A percentile compares a stretch with the other conserved stretches of the same genome.
These are phyloP conservation scores for Pelagophyceae sp. DNA, from an alignment of 352 stramenopile species.

Conservation along the genomic window DNA sequence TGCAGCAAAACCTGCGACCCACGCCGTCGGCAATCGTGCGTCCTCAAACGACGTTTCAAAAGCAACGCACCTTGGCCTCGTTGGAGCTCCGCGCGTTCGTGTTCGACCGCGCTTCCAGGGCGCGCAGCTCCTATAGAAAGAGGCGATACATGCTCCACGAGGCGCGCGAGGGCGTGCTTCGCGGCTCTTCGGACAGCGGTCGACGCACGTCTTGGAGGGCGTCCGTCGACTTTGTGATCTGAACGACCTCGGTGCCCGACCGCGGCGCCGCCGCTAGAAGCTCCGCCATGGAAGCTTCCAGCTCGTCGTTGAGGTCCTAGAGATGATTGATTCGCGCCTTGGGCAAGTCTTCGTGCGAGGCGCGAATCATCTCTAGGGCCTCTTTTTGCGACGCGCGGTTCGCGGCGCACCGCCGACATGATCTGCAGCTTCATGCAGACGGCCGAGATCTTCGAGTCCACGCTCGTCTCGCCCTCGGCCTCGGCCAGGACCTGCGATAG, in stretches of 20 bases:
- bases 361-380: too few species aligned
- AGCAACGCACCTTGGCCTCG: background rate
- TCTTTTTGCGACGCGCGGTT: too few species aligned
- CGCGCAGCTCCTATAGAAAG: background rate
- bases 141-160: background rate
- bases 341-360: too few species aligned
- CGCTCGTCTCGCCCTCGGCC: background rate
- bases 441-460: background rate
- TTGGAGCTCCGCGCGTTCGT: background rate
- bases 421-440: slow-evolving; percentile 15
- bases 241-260: background rate
- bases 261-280: slow-evolving; percentile 3
- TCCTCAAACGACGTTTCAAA: background rate
- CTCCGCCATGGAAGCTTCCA: background rate
- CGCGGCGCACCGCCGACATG: background rate
- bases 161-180: too few species aligned
- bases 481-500: background rate
- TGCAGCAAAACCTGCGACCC: background rate
- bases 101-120: background rate
- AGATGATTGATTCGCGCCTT: background rate
- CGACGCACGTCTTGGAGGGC: background rate
- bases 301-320: slow-evolving; percentile 1
- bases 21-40: background rate
- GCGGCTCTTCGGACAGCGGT: background rate
- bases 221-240: background rate